Evolutionary conservation across 305 asterid genomes (phyloP), one percentile per base, ranked within the genome.

Genomic region (Rubia peregrina): DNA sequence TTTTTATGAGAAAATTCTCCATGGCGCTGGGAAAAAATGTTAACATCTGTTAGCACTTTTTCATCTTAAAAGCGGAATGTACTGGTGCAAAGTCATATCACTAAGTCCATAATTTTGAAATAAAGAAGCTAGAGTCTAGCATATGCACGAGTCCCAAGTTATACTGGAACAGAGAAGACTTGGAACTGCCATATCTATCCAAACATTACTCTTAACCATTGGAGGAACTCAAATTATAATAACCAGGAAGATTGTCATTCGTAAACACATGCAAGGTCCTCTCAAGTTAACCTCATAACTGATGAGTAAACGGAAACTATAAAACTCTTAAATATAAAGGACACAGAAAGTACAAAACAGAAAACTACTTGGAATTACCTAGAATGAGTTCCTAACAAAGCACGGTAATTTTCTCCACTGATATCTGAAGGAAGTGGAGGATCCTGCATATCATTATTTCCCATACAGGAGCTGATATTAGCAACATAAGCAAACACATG

Each of bases 361-460:
- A 61, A 75, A 65, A 72, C 69, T 66, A 42, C 61, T 60, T 44
- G 43, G 67, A 71, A 51, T 73, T 80, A 92, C 99, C 99, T 95
- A 78, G 83, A 82, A 81, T 90, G 92, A 79, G 99, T 95, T 83
- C 99, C 99, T 70, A 92, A 86, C 89, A 95, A 77, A 73, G 94
- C 91, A 82, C 83, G 73, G 76, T 90, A 92, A 75, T 83, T 75
- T 68, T 83, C 87, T 73, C 99, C 99, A 78, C 78, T 85, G 75
- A 90, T 92, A 83, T 90, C 96, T 77, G 92, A 84, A 70, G 99
- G 98, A 67, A 95, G 95, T 6, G 91, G 91, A 46, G 92, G 81
- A 76, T 95, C 94, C 99, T 95, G 83, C 59, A 71, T 81, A 78
- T 70, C 74, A 67, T 76, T 65, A 77, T 77, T 75, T 36, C 69